Evolutionary conservation across 2,329 filamentous ascomycete species (phyloP).

Genomic region (Calonectria naviculata): DNA sequence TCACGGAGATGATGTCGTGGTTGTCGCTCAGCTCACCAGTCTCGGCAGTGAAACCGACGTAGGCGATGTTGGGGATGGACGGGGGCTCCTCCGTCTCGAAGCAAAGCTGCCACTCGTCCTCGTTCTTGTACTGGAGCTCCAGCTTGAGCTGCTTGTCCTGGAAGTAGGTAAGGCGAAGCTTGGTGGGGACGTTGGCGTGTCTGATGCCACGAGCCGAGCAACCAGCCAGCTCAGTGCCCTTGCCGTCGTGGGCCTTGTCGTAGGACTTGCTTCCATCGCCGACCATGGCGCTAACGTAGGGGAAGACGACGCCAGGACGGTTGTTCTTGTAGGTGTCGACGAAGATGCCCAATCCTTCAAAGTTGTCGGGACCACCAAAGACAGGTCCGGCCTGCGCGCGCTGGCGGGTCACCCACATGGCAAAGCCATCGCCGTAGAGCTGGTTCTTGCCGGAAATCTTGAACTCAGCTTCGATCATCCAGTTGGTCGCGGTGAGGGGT

Average conservation of each 20-base stretch:
- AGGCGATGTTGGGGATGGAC: constrained; percentile 81
- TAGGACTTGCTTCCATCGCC: constrained; percentile 91
- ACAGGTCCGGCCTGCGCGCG: constrained; percentile 84
- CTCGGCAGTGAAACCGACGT: constrained; percentile 85
- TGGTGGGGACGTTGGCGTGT: constrained; percentile 82
- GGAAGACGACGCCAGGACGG: constrained; percentile 93
- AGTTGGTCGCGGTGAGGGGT: constrained; percentile 96
- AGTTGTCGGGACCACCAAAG: constrained; percentile 88
- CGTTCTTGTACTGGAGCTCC: constrained; percentile 93
- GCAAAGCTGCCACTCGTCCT: constrained; percentile 89
- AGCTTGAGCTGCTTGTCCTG: constrained; percentile 92
- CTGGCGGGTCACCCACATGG: constrained; percentile 97
- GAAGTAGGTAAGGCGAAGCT: constrained; percentile 92
- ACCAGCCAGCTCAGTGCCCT: constrained; percentile 90
- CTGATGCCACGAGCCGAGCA: constrained; percentile 95
- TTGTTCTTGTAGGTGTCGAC: constrained; percentile 99
- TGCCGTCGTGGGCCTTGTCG: constrained; percentile 95
- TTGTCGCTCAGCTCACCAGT: constrained; percentile 97
- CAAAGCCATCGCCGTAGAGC: constrained; percentile 95
- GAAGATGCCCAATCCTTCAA: constrained; percentile 95
- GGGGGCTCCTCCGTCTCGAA: constrained; percentile 80
- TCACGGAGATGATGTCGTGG: constrained; percentile 92
- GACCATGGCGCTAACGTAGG: constrained; percentile 98
- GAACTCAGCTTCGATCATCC: constrained; percentile 98
- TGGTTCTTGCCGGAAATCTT: constrained; percentile 90